Base-by-base conservation (phyloP, 352 stramenopile genomes). In the Globisporangium takayamanum region DNA sequence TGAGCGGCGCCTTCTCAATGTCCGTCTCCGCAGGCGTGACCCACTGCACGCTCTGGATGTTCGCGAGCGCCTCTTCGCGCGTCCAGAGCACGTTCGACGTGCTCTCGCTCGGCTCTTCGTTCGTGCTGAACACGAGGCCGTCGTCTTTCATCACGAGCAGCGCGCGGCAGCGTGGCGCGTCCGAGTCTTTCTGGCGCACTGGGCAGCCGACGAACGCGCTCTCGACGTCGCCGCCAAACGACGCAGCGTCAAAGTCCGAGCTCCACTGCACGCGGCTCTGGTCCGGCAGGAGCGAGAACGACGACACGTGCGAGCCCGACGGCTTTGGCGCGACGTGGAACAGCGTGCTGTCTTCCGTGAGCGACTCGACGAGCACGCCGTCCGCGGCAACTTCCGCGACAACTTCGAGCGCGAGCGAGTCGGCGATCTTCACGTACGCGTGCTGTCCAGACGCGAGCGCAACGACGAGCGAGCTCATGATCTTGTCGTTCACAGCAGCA, bases 11-110 rank as follows among this genome's bases (percentile, higher is more conserved):
- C 68, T 89, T 89, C 55, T 92, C 81, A 36, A 89, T 88, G 26
- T 89, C 79, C 3, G 74, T 89, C 53, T 89, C 81, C 1, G 77
- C 79, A 0, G 84, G 84, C 0, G 80, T 92, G 36, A 94, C 81
- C 84, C 84, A 94, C 45, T 79, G 80, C 41, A 89, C 75, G 51
- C 78, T 66, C 53, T 85, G 86, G 30, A 94, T 79, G 63, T 87
- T 87, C 15, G 81, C 84, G 14, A 94, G 66, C 20, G 84, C 65
- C 63, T 94, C 84, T 53, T 94, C 84, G n/a, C 84, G 84, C 37
- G 83, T 67, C 84, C 84, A 94, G 5, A 78, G 60, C 16, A 86
- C 68, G 25, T 79, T 86, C 2, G 57, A 50, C 22, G 36, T 50
- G 6, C 26, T 37, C 3, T 67, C 59, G 11, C 11, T 15, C 11